Conservation (phyloP, 176 grass and related monocot genomes). For the Typha latifolia region DNA sequence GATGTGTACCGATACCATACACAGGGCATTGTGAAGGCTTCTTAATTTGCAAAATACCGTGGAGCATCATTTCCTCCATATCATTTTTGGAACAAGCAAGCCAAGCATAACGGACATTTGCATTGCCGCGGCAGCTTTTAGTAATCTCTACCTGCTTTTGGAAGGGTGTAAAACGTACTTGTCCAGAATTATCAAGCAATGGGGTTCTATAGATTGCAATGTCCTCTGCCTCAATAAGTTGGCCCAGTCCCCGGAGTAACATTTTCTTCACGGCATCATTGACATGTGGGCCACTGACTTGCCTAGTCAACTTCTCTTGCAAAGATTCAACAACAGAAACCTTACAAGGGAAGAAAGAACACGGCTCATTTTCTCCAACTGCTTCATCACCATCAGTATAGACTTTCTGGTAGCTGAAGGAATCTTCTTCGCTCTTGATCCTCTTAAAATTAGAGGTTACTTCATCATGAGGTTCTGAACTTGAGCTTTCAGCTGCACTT, state of each 20-base stretch:
- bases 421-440: conserved; percentile 28
- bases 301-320: not conserved
- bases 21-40: conserved; percentile 35
- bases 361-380: conserved; percentile 60
- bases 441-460: conserved; percentile 39
- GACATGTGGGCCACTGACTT: conserved; percentile 28
- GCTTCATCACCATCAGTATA: conserved; percentile 32
- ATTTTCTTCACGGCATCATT: conserved; percentile 57
- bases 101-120: conserved; percentile 96
- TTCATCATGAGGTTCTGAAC: conserved; percentile 51
- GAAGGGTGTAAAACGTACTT: conserved; percentile 48
- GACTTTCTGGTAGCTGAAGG: conserved; percentile 1
- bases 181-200: conserved; percentile 33
- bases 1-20: conserved; percentile 62
- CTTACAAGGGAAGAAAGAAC: conserved; percentile 25
- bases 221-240: conserved; percentile 51
- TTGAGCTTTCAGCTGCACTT: conserved; percentile 80
- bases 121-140: conserved; percentile 40
- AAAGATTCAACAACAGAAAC: conserved; percentile 1
- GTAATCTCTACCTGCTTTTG: conserved; percentile 52
- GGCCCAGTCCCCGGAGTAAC: conserved; percentile 57
- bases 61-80: conserved; percentile 67
- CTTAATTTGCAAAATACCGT: conserved; percentile 35
- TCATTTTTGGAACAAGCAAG: conserved; percentile 60
- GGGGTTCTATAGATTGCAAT: conserved; percentile 66